These are phyloP conservation scores for Paramyrothecium roridum DNA, from an alignment of 2,329 filamentous ascomycete species.

Conservation along the genomic window DNA sequence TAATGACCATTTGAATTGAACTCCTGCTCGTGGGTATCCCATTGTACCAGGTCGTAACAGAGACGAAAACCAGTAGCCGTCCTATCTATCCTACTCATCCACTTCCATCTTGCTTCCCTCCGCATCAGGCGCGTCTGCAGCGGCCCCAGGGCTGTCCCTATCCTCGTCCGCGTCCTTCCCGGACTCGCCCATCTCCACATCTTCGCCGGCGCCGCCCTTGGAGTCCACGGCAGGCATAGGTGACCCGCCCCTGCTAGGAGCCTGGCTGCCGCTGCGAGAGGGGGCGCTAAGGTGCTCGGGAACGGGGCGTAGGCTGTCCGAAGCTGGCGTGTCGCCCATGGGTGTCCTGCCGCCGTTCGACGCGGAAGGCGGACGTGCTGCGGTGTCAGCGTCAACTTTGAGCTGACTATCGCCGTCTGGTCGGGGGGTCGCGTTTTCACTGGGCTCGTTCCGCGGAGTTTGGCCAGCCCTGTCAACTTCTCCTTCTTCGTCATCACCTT, in stretches of 20 bases:
- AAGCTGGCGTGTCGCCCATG: slow-evolving; percentile 20
- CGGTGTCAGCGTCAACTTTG: slow-evolving; percentile 23
- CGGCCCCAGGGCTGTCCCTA: slow-evolving; percentile 39
- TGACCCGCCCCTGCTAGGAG: slow-evolving; percentile 22
- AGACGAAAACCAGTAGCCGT: background rate
- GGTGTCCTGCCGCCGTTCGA: slow-evolving; percentile 30
- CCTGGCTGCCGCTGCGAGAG: slow-evolving; percentile 21
- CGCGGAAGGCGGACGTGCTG: slow-evolving; percentile 19
- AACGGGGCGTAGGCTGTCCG: slow-evolving; percentile 20
- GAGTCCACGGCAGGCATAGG: slow-evolving; percentile 22
- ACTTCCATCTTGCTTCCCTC: slow-evolving; percentile 63
- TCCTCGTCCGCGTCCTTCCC: slow-evolving; percentile 40
- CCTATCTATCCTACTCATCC: slow-evolving; percentile 35
- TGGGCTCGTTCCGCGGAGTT: slow-evolving; percentile 48
- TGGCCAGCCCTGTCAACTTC: slow-evolving; percentile 43
- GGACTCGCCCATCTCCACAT: slow-evolving; percentile 56
- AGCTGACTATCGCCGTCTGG: slow-evolving; percentile 37
- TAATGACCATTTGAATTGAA: background rate
- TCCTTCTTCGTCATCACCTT: slow-evolving; percentile 60
- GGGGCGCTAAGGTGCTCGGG: slow-evolving; percentile 11
- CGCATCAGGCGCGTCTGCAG: slow-evolving; percentile 45
- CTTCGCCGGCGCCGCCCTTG: slow-evolving; percentile 45
- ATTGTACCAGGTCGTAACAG: slow-evolving; percentile 6
- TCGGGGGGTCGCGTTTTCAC: slow-evolving; percentile 48
- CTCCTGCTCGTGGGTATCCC: slow-evolving; percentile 10